phyloP scores from a whole-genome alignment of 208 protist genomes.

The Naegleria gruberi region DNA sequence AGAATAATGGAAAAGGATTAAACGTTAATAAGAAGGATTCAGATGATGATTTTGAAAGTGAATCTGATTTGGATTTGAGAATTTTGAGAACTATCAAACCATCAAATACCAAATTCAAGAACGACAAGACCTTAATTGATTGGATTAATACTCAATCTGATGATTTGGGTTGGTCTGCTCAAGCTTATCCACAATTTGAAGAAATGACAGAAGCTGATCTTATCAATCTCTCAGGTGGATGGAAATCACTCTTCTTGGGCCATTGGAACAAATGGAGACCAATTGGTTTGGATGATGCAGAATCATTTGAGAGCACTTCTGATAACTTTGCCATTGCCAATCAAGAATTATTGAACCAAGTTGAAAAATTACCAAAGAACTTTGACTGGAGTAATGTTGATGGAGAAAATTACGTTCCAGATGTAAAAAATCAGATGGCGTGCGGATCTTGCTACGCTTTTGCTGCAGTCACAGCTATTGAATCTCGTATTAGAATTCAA shows the following conservation, averaged over 20 bases:
- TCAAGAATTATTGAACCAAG: neutral
- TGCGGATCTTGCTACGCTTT: constrained; percentile 9
- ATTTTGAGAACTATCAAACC: neutral
- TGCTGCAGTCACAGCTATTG: neutral
- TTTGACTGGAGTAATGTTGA: constrained; percentile 18
- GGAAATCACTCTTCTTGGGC: neutral
- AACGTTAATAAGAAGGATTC: neutral
- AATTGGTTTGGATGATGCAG: too few species aligned
- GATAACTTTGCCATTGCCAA: neutral
- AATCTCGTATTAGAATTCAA: neutral
- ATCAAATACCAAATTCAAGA: neutral
- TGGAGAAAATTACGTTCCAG: neutral
- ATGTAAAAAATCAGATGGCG: neutral
- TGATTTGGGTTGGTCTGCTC: neutral
- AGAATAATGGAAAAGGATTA: neutral
- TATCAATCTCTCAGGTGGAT: neutral
- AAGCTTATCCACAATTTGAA: neutral
- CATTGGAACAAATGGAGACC: neutral
- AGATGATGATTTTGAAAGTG: neutral
- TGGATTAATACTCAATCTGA: neutral
- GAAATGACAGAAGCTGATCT: neutral
- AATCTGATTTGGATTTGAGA: neutral
- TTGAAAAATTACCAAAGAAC: neutral
- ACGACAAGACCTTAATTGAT: neutral
- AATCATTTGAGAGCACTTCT: neutral